These are phyloP conservation scores for Ogataea wickerhamii DNA, from an alignment of 805 yeast species.

Conservation along the genomic window DNA sequence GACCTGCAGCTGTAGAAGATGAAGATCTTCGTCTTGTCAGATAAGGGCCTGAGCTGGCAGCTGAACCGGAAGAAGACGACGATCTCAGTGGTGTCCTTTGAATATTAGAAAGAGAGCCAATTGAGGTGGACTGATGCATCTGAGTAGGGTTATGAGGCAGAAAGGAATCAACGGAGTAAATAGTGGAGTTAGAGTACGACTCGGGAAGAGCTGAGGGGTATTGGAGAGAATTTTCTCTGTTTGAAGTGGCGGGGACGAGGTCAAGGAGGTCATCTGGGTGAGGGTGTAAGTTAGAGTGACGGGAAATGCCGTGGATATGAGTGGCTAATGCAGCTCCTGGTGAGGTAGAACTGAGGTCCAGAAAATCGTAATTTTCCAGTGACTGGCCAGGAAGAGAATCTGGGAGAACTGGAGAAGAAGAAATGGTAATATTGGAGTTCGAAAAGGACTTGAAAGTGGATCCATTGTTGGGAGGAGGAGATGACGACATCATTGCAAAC, in stretches of 20 bases:
- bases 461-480: constrained; percentile 28
- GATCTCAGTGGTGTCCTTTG: constrained; percentile 21
- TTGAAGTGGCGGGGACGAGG: constrained; percentile 28
- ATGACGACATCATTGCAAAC: constrained; percentile 33
- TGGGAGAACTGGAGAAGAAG: constrained; percentile 24
- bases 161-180: constrained; percentile 31
- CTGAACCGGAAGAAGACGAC: constrained; percentile 7
- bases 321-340: constrained; percentile 2
- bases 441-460: constrained; percentile 18
- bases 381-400: constrained; percentile 21
- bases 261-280: constrained; percentile 1
- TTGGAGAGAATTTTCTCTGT: constrained; percentile 25
- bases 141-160: constrained; percentile 5
- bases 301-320: constrained; percentile 2
- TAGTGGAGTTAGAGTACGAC: constrained; percentile 33
- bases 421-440: constrained; percentile 12
- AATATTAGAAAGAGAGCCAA: constrained; percentile 18
- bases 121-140: constrained; percentile 17
- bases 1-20: constrained; percentile 3
- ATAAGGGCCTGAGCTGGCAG: constrained; percentile 1
- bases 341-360: constrained; percentile 9
- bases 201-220: constrained; percentile 26
- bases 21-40: constrained; percentile 13
- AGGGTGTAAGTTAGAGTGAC: constrained; percentile 2
- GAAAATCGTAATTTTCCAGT: constrained; percentile 14